phyloP scores from a whole-genome alignment of 225 moss, liverwort and hornwort genomes.

The Antitrichia curtipendula region DNA sequence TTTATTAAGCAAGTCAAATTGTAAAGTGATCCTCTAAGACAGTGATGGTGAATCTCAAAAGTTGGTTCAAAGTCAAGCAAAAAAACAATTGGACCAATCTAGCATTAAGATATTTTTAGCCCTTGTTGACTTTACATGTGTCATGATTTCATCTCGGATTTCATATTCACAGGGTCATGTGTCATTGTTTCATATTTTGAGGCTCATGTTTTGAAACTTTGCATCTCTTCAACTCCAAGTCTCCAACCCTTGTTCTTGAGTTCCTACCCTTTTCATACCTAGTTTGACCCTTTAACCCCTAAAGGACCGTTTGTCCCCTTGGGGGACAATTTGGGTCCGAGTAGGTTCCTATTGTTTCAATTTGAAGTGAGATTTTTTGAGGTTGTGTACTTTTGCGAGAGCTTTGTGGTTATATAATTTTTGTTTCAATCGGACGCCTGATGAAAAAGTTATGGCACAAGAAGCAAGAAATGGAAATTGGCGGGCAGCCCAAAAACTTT shows the following conservation, averaged over 20 bases:
- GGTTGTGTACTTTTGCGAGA: no score
- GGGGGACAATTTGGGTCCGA: no score
- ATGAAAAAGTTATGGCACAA: no score
- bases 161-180: not conserved
- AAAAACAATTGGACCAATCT: not conserved
- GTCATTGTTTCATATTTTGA: not conserved
- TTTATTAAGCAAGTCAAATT: not conserved
- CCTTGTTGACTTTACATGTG: not conserved
- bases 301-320: no score
- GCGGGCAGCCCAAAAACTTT: no score
- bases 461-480: no score
- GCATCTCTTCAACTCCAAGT: not conserved
- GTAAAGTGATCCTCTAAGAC: not conserved
- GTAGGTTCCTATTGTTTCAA: no score
- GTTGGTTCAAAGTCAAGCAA: not conserved
- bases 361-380: no score
- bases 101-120: no score
- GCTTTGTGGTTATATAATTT: no score
- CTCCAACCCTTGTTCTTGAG: not conserved
- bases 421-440: no score
- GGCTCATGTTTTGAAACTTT: not conserved
- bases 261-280: not conserved
- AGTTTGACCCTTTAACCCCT: not conserved
- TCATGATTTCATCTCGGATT: not conserved
- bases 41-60: no score